Percentiles rank a stretch among this genome's conserved stretches.
These are phyloP conservation scores for Blastocystis sp. DNA, from an alignment of 352 stramenopile species.

Conservation along the genomic window DNA sequence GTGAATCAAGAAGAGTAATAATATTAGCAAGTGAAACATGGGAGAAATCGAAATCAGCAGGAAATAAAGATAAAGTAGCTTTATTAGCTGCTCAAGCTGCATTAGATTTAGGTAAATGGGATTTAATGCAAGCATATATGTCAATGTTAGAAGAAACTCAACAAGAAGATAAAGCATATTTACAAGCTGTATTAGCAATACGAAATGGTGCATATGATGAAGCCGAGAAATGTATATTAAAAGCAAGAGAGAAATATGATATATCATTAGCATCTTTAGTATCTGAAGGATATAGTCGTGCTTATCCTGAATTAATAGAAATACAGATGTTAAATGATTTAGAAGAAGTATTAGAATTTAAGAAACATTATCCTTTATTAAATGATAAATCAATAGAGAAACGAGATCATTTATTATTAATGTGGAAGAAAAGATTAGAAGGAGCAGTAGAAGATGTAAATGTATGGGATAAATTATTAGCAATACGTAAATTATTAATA, in stretches of 20 bases:
- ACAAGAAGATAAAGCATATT: slow-evolving; percentile 36
- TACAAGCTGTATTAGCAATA: slow-evolving; percentile 70
- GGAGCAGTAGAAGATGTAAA: slow-evolving; percentile 71
- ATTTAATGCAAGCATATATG: slow-evolving; percentile 52
- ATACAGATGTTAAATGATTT: slow-evolving; percentile 84
- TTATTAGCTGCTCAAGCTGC: slow-evolving; percentile 49
- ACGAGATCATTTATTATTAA: slow-evolving; percentile 45
- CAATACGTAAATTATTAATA: slow-evolving; percentile 66
- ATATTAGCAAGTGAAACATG: slow-evolving; percentile 41
- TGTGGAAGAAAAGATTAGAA: slow-evolving; percentile 63
- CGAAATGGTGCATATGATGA: slow-evolving; percentile 71
- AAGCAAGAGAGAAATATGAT: slow-evolving; percentile 73
- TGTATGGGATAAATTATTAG: slow-evolving; percentile 73
- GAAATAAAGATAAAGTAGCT: slow-evolving; percentile 41
- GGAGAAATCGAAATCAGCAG: slow-evolving; percentile 37
- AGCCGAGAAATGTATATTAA: slow-evolving; percentile 61
- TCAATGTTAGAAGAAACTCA: too few relatives aligned
- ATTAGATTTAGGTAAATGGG: slow-evolving; percentile 62
- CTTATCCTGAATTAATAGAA: slow-evolving; percentile 81
- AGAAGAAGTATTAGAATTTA: slow-evolving; percentile 85
- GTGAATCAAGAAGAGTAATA: slow-evolving; percentile 61
- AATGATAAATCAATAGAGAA: slow-evolving; percentile 1
- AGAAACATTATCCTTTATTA: slow-evolving; percentile 54
- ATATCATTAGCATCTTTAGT: slow-evolving; percentile 78
- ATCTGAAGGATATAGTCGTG: slow-evolving; percentile 79